Evolutionary conservation across 2,329 filamentous ascomycete genomes (phyloP).

Genomic region (Bipolaris sorokiniana): DNA sequence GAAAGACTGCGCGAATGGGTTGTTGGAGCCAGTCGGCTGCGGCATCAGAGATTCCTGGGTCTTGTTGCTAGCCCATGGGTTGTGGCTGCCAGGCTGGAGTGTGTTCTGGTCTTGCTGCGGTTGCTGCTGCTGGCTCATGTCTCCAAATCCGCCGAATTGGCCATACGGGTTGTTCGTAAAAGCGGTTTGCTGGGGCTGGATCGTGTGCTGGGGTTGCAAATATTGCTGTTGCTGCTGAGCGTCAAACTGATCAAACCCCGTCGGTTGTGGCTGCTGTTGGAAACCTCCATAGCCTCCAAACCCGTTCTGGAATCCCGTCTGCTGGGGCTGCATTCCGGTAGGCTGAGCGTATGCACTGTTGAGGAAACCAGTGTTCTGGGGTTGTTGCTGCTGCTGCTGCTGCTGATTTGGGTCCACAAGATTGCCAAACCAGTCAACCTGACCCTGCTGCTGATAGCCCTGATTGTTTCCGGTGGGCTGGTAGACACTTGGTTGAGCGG

Average conservation of each 20-base stretch:
- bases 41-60: constrained; percentile 74
- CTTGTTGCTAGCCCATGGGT: constrained; percentile 77
- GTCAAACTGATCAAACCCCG: constrained; percentile 67
- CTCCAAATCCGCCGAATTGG: constrained; percentile 45
- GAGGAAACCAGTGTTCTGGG: constrained; percentile 71
- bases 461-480: constrained; percentile 92
- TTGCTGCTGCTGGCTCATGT: constrained; percentile 45
- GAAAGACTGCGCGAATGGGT: constrained; percentile 86
- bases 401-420: constrained; percentile 74
- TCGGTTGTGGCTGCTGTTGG: constrained; percentile 62
- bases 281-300: constrained; percentile 67
- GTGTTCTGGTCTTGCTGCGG: constrained; percentile 65
- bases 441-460: constrained; percentile 94
- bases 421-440: constrained; percentile 97
- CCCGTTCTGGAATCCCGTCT: constrained; percentile 71
- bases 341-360: constrained; percentile 76
- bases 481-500: constrained; percentile 68
- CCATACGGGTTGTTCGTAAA: constrained; percentile 57
- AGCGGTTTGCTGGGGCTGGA: constrained; percentile 65
- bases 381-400: constrained; percentile 55
- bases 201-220: constrained; percentile 48
- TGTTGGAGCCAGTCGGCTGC: constrained; percentile 93
- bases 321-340: constrained; percentile 71
- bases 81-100: constrained; percentile 83
- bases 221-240: constrained; percentile 34